phyloP scores from a whole-genome alignment of 441 rosid species.

The Syzygium syzygioides region DNA sequence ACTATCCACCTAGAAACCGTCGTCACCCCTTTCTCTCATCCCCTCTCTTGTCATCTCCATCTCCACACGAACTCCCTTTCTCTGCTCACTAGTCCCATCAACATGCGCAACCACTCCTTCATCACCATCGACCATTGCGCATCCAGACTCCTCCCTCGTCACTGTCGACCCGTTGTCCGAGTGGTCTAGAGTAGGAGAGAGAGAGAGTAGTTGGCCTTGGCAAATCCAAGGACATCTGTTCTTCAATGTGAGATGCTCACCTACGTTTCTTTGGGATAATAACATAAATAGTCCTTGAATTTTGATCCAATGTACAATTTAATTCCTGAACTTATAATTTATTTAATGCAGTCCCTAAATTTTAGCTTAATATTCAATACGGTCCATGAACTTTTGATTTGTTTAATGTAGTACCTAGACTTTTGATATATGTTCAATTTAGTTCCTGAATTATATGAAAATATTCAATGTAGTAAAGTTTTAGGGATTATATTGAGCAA shows the following conservation, averaged over 20 bases:
- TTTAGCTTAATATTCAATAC: too few relatives aligned
- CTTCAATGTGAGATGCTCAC: neutral
- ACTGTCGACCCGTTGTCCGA: neutral
- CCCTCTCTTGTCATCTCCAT: neutral
- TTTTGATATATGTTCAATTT: too few relatives aligned
- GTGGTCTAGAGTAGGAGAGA: neutral
- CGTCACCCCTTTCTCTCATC: neutral
- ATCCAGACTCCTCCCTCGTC: neutral
- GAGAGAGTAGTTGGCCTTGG: neutral
- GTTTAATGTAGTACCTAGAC: too few relatives aligned
- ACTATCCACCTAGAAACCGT: neutral
- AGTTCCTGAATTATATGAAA: too few relatives aligned
- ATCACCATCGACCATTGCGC: neutral
- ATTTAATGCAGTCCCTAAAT: too few relatives aligned
- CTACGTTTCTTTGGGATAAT: neutral
- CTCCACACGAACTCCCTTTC: neutral
- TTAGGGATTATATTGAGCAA: too few relatives aligned
- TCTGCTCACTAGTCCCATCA: neutral
- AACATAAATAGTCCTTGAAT: rapidly evolving
- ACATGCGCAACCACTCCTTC: neutral
- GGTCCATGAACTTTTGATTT: too few relatives aligned
- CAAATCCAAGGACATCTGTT: neutral
- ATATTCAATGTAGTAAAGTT: too few relatives aligned
- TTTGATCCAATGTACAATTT: too few relatives aligned
- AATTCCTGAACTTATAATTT: too few relatives aligned